A percentile compares a stretch with the other conserved stretches of the same genome.
phyloP scores from a whole-genome alignment of 345 rosid species.

The Viola odorata region DNA sequence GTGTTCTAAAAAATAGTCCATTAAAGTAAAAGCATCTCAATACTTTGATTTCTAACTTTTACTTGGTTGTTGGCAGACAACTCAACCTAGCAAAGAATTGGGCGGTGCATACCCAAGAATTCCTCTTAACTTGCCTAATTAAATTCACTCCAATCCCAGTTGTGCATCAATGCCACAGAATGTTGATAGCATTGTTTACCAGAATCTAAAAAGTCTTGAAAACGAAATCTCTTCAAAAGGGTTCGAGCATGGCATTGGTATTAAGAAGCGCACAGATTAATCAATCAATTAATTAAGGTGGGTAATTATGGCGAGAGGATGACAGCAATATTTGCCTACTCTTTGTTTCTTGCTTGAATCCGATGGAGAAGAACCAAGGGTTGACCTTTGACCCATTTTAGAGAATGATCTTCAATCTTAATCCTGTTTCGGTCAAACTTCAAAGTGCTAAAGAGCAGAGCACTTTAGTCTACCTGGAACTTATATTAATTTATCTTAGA shows the following conservation, averaged over 20 bases:
- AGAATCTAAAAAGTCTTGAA: conserved; percentile 2
- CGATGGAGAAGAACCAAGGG: background rate
- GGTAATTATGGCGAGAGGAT: background rate
- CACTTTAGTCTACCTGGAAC: too few relatives aligned
- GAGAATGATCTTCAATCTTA: background rate
- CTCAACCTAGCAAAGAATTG: background rate
- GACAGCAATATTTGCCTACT: conserved; percentile 12
- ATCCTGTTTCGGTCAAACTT: background rate
- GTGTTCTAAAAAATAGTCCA: too few relatives aligned
- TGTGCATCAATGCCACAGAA: too few relatives aligned
- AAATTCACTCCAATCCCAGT: background rate
- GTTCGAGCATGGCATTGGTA: too few relatives aligned
- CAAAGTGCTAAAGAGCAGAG: background rate
- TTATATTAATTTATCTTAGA: background rate
- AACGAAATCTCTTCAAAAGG: background rate
- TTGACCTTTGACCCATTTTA: conserved; percentile 13
- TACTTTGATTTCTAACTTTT: too few relatives aligned
- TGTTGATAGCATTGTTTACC: conserved; percentile 14
- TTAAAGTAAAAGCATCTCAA: too few relatives aligned
- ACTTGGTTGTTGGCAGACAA: background rate
- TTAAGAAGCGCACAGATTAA: too few relatives aligned
- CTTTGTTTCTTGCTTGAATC: background rate
- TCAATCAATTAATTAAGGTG: background rate
- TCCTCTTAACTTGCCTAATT: background rate
- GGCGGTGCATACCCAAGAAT: background rate